Evolutionary conservation across 108 stramenopile genomes (phyloP).

Genomic region (Pseudonitzschia pungens): DNA sequence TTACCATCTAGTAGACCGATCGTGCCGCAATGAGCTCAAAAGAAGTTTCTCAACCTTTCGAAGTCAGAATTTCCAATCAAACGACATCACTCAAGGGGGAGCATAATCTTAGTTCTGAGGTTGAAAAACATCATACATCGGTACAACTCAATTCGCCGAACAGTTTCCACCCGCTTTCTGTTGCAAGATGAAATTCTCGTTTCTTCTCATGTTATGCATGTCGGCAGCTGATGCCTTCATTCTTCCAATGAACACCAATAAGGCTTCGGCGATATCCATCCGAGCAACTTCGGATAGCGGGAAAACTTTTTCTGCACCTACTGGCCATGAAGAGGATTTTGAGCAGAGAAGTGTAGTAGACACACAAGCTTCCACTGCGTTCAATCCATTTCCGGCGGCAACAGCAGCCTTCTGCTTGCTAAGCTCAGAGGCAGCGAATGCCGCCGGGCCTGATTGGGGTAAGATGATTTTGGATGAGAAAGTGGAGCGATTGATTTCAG

Average conservation of each 20-base stretch:
- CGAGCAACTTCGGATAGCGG: background rate
- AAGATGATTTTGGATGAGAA: background rate
- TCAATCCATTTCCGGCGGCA: constrained; percentile 18
- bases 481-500: background rate
- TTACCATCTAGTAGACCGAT: background rate
- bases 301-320: background rate
- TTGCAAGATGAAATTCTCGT: constrained; percentile 27
- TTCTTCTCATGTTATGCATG: constrained; percentile 13
- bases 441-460: constrained; percentile 56
- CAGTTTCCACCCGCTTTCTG: too few species aligned
- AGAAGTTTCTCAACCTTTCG: background rate
- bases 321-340: background rate
- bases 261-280: background rate
- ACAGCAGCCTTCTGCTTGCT: constrained; percentile 25
- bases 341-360: background rate
- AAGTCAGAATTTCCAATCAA: background rate
- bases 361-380: background rate
- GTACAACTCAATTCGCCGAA: too few species aligned
- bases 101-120: background rate
- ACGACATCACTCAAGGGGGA: background rate
- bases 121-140: background rate
- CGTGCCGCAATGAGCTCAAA: background rate
- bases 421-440: constrained; percentile 34
- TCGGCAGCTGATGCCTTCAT: constrained; percentile 24
- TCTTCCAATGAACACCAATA: constrained; percentile 4